phyloP scores from a whole-genome alignment of 305 asterid species.

The Fraxinus platypoda region DNA sequence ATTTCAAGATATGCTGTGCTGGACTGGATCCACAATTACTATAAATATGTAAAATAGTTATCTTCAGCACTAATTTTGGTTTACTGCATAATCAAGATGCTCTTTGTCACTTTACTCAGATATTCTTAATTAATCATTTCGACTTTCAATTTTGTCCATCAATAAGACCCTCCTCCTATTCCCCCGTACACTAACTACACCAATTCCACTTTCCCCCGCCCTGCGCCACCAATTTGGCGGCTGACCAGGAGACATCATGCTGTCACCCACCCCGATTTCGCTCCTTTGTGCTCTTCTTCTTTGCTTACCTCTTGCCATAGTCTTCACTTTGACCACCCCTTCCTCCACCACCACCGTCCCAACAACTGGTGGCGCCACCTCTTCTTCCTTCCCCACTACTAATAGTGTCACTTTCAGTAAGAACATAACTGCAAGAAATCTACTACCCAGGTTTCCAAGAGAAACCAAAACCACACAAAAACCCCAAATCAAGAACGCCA shows the following conservation, averaged over 20 bases:
- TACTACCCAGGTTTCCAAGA: not conserved
- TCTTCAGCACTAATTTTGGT: constrained; percentile 1
- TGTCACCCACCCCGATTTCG: constrained; percentile 62
- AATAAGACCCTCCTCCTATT: not conserved
- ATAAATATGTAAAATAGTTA: not conserved
- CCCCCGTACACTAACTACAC: not conserved
- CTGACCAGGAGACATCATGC: constrained; percentile 33
- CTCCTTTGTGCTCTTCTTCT: constrained; percentile 72
- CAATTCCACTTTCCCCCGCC: constrained; percentile 7
- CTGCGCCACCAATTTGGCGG: not conserved
- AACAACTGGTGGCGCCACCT: constrained; percentile 7
- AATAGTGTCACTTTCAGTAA: not conserved
- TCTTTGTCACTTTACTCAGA: not conserved
- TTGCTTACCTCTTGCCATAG: constrained; percentile 66
- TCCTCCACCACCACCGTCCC: constrained; percentile 13
- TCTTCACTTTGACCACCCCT: constrained; percentile 57
- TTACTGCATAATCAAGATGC: not conserved
- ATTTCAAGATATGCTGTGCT: not conserved
- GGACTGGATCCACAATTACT: not conserved
- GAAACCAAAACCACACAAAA: constrained; percentile 10
- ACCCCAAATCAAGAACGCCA: constrained; percentile 8
- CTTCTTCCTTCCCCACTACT: constrained; percentile 11
- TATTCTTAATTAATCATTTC: not conserved
- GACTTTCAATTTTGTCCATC: not conserved
- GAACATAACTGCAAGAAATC: not conserved